Percentiles rank a stretch among this genome's conserved stretches.
Evolutionary conservation across 2,329 filamentous ascomycete species (phyloP).

Genomic region (Ophiostoma tasmaniense): DNA sequence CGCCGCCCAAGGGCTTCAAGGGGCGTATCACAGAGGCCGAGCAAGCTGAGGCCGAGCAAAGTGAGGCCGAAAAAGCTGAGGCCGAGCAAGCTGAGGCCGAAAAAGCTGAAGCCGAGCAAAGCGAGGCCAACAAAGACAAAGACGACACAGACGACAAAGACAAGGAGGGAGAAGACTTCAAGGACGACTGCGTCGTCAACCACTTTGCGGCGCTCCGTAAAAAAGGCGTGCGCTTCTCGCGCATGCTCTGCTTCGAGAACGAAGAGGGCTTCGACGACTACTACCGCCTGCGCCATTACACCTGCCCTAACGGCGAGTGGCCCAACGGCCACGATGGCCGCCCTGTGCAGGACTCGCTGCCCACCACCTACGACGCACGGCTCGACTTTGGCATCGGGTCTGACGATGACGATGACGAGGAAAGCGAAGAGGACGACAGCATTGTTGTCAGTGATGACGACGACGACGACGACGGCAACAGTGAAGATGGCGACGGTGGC

Average conservation of each 20-base stretch:
- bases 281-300: background rate
- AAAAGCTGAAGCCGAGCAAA: too few species aligned
- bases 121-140: background rate
- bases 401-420: slow-evolving; percentile 16
- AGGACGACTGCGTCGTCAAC: slow-evolving; percentile 21
- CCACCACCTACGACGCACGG: background rate
- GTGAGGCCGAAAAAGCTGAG: too few species aligned
- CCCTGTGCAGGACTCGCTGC: slow-evolving; percentile 11
- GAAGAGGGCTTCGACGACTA: slow-evolving; percentile 5
- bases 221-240: slow-evolving; percentile 17
- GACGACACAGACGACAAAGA: background rate
- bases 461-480: background rate
- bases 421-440: slow-evolving; percentile 16
- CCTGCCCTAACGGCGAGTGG: slow-evolving; percentile 15
- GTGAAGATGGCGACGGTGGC: background rate
- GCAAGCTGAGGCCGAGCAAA: background rate
- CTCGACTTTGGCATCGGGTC: slow-evolving; percentile 13
- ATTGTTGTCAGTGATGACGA: slow-evolving; percentile 7
- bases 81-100: too few species aligned
- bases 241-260: slow-evolving; percentile 17
- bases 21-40: slow-evolving; percentile 2
- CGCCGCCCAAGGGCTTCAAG: background rate
- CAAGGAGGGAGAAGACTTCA: slow-evolving; percentile 3
- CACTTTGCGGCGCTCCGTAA: slow-evolving; percentile 10
- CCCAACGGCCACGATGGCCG: slow-evolving; percentile 10